Conservation (phyloP, 1,284 basidiomycete species). For the Sutorius eximius region DNA sequence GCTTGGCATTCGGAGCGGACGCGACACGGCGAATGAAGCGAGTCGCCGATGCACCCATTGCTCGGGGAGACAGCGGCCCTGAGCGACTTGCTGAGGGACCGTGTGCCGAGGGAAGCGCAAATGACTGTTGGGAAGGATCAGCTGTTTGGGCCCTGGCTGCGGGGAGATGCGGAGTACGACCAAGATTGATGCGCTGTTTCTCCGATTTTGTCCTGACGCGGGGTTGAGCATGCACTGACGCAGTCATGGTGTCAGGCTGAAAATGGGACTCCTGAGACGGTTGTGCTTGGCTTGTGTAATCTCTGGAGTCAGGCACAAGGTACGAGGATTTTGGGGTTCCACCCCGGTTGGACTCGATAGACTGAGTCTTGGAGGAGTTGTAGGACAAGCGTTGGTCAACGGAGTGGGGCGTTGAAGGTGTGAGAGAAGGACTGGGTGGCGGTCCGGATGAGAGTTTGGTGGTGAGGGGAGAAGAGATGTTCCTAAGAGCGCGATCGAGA, state of each 20-base stretch:
- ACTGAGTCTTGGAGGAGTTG: conserved; percentile 69
- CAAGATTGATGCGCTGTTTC: conserved; percentile 41
- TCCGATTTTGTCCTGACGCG: conserved; percentile 59
- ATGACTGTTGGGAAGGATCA: conserved; percentile 39
- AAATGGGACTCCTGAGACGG: conserved; percentile 30
- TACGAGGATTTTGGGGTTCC: conserved; percentile 33
- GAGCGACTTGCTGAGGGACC: conserved; percentile 35
- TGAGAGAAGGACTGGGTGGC: conserved; percentile 48
- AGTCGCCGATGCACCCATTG: conserved; percentile 67
- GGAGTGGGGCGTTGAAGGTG: conserved; percentile 48
- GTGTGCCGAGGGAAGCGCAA: conserved; percentile 36
- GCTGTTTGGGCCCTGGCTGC: conserved; percentile 34
- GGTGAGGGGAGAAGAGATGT: conserved; percentile 36
- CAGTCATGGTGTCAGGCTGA: conserved; percentile 35
- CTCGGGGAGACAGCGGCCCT: conserved; percentile 57
- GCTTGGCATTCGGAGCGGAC: conserved; percentile 95
- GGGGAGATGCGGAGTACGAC: conserved; percentile 22
- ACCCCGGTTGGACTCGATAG: conserved; percentile 57
- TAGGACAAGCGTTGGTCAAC: conserved; percentile 63
- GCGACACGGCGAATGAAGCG: conserved; percentile 93
- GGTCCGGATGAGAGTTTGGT: conserved; percentile 25
- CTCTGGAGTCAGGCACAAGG: conserved; percentile 37
- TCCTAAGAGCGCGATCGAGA: conserved; percentile 36
- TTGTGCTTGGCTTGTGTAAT: conserved; percentile 34
- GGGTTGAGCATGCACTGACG: conserved; percentile 36